These are phyloP conservation scores for Termitomyces titanicus DNA, from an alignment of 768 basidiomycete genomes.

Conservation along the genomic window DNA sequence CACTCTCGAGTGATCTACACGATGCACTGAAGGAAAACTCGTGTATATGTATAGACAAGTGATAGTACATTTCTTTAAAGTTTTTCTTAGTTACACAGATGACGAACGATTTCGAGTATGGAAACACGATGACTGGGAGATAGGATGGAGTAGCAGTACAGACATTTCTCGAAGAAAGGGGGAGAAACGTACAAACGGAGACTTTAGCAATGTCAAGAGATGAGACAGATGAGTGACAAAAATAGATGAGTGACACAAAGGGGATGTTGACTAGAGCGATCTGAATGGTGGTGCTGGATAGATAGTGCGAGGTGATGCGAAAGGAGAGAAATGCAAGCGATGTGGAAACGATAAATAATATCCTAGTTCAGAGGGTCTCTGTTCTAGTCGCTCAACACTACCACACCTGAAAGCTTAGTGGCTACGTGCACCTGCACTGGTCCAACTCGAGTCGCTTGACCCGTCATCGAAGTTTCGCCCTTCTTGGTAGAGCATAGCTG, in stretches of 20 bases:
- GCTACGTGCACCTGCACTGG: slow-evolving; percentile 14
- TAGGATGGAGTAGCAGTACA: background rate
- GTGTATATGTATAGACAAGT: slow-evolving; percentile 9
- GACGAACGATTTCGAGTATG: background rate
- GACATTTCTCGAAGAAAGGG: background rate
- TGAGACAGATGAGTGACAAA: background rate
- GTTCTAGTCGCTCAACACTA: background rate
- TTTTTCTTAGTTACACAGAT: slow-evolving; percentile 6
- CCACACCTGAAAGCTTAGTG: background rate
- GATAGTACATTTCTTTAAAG: slow-evolving; percentile 6
- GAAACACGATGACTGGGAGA: background rate
- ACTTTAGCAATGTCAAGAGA: background rate
- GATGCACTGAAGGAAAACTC: background rate
- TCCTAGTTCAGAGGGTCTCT: background rate
- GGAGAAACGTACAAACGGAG: background rate
- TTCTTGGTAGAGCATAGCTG: slow-evolving; percentile 2
- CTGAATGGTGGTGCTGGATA: background rate
- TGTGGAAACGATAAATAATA: background rate
- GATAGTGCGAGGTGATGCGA: background rate
- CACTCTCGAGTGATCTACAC: background rate
- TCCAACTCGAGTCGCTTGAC: slow-evolving; percentile 19
- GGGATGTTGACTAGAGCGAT: background rate
- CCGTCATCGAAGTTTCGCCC: slow-evolving; percentile 7
- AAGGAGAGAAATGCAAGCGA: background rate
- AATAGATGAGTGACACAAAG: background rate